These are phyloP conservation scores for Sonneratia caseolaris DNA, from an alignment of 345 rosid genomes.

Conservation along the genomic window DNA sequence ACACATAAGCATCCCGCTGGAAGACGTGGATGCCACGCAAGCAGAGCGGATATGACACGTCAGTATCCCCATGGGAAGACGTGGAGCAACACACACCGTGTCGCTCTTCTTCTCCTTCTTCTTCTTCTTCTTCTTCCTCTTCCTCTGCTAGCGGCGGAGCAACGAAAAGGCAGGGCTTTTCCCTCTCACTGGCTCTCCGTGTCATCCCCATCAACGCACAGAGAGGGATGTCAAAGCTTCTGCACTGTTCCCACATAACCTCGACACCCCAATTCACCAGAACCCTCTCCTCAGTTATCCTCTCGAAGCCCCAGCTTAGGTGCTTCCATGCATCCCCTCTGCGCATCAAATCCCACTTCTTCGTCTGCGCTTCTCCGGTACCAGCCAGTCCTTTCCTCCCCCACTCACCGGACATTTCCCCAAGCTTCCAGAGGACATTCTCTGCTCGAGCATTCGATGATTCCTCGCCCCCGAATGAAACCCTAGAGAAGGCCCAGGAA, in stretches of 20 bases:
- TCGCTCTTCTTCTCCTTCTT: background rate
- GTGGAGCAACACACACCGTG: conserved; percentile 1
- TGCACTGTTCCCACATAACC: conserved; percentile 6
- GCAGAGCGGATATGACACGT: background rate
- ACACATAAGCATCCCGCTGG: too few relatives aligned
- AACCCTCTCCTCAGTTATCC: background rate
- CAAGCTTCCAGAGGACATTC: conserved; percentile 15
- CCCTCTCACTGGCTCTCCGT: background rate
- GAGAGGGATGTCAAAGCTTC: conserved; percentile 7
- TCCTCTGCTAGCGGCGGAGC: background rate
- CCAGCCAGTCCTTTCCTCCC: background rate
- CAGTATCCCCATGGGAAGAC: background rate
- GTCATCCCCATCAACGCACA: background rate
- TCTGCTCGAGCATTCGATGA: conserved; percentile 60
- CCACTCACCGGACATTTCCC: conserved; percentile 3
- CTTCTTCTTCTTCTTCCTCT: background rate
- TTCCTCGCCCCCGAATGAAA: conserved; percentile 36
- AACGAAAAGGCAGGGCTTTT: background rate
- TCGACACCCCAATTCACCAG: conserved; percentile 3
- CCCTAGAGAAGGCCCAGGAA: conserved; percentile 13
- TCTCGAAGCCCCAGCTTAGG: conserved; percentile 1
- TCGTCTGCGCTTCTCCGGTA: background rate
- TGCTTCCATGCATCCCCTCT: background rate
- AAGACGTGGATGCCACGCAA: background rate
- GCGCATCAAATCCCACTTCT: background rate